These are phyloP conservation scores for Sphaerobolus stellatus DNA, from an alignment of 1,284 basidiomycete species.

Conservation along the genomic window DNA sequence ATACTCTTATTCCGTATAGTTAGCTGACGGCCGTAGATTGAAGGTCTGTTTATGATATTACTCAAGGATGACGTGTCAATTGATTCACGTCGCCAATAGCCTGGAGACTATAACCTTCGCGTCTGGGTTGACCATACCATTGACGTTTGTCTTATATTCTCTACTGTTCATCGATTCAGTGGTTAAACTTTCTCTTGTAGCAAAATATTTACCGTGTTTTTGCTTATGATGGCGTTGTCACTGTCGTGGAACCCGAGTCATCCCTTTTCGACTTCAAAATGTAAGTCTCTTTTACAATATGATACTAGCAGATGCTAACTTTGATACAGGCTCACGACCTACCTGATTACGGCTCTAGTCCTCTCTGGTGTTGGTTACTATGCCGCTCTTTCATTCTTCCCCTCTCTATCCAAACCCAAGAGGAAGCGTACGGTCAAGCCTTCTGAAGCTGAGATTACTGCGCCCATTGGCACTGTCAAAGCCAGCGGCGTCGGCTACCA, in stretches of 20 bases:
- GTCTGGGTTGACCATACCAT: constrained; percentile 75
- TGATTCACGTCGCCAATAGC: constrained; percentile 36
- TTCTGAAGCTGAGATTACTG: constrained; percentile 37
- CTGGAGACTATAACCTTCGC: constrained; percentile 76
- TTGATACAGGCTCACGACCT: constrained; percentile 66
- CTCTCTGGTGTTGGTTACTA: constrained; percentile 68
- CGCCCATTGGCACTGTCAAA: constrained; percentile 61
- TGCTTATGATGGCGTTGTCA: constrained; percentile 79
- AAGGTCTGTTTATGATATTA: constrained; percentile 46
- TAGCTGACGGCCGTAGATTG: constrained; percentile 45
- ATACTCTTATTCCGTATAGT: constrained; percentile 14
- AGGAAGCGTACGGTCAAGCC: constrained; percentile 40
- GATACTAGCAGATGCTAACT: constrained; percentile 8
- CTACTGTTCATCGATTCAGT: constrained; percentile 14
- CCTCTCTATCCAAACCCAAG: constrained; percentile 48
- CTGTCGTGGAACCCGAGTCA: constrained; percentile 77
- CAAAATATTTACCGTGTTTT: constrained; percentile 58
- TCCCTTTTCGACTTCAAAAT: constrained; percentile 81
- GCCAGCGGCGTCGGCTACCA: constrained; percentile 75
- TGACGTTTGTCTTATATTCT: constrained; percentile 46
- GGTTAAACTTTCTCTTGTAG: constrained; percentile 30
- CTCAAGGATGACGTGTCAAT: constrained; percentile 5
- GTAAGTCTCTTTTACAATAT: constrained; percentile 42
- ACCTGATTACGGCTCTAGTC: constrained; percentile 66
- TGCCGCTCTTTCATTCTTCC: constrained; percentile 66